Evolutionary conservation across 148 eudicot genomes (phyloP), one percentile per base, ranked within the genome.

Genomic region (Fallopia convolvulus): DNA sequence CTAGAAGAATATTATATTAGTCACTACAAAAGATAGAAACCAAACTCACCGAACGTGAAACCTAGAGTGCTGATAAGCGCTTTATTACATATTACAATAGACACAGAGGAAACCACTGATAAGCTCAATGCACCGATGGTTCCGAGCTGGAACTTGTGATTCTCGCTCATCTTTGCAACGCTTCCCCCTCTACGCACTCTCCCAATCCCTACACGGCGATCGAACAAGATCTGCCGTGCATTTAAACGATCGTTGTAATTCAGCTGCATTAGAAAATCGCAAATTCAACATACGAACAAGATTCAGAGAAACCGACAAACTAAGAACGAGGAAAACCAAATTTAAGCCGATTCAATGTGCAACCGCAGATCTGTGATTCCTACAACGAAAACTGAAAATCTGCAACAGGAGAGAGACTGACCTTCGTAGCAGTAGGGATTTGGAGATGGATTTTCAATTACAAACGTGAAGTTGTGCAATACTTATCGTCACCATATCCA

Each of bases 91-190:
- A 81, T 83, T 70, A 80, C 86, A 30, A 83, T 83, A 3, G 85
- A 83, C 15, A 83, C 85, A 0, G 83, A 80, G 8, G 85, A 83
- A 77, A 83, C 80, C 76, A 83, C 85, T 0, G 85, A 83, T 47
- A 83, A 78, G 60, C 85, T 74, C 81, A 83, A 76, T 44, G 85
- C 85, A 46, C 85, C 85, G 32, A 80, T 44, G 30, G 85, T 83
- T 53, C 81, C 85, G 53, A 83, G 70, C 74, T 83, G 84, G 82
- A 81, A 84, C 70, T 76, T 74, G 70, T 76, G 80, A 44, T 77
- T 74, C 71, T 80, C 82, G 33, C 85, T 81, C 83, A 81, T 83
- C 79, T 80, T 70, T 21, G 15, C 48, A n/a, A 36, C 46, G 17
- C 55, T 46, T 26, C 53, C 46, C 53, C 33, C 53, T 46, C 52